Evolutionary conservation across 257 asterid species (phyloP).

Genomic region (Leonotis leonurus): DNA sequence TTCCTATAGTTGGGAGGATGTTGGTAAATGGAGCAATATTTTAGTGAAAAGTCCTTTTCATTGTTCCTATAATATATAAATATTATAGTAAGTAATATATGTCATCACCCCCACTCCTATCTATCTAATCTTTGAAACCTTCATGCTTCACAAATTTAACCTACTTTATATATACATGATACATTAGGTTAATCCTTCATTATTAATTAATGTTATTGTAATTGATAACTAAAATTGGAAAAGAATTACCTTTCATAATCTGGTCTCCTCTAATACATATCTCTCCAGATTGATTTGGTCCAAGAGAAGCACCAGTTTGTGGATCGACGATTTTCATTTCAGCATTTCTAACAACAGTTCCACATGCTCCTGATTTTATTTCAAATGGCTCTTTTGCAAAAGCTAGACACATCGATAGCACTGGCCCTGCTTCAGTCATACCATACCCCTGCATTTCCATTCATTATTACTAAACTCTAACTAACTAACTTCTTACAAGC

Average conservation of each 20-base stretch:
- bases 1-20: background rate
- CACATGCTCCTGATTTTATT: slow-evolving; percentile 86
- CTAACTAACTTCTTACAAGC: no score
- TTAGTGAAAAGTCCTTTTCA: background rate
- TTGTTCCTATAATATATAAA: background rate
- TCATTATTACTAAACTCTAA: no score
- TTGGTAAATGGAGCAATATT: background rate
- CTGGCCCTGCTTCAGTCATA: slow-evolving; percentile 98
- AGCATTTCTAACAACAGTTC: slow-evolving; percentile 84
- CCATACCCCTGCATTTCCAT: slow-evolving; percentile 64
- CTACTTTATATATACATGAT: background rate
- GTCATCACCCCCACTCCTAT: background rate
- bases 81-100: background rate
- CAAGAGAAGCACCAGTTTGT: slow-evolving; percentile 50
- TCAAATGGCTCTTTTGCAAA: slow-evolving; percentile 75
- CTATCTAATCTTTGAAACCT: background rate
- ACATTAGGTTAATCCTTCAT: no score
- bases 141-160: no score
- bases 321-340: slow-evolving; percentile 78
- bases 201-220: no score
- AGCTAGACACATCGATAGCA: slow-evolving; percentile 74
- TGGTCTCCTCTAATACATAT: slow-evolving; percentile 86
- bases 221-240: no score
- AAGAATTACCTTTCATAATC: slow-evolving; percentile 79
- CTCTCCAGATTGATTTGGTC: slow-evolving; percentile 74